These are phyloP conservation scores for Psilocybe mexicana DNA, from an alignment of 1,284 basidiomycete genomes.

Conservation along the genomic window DNA sequence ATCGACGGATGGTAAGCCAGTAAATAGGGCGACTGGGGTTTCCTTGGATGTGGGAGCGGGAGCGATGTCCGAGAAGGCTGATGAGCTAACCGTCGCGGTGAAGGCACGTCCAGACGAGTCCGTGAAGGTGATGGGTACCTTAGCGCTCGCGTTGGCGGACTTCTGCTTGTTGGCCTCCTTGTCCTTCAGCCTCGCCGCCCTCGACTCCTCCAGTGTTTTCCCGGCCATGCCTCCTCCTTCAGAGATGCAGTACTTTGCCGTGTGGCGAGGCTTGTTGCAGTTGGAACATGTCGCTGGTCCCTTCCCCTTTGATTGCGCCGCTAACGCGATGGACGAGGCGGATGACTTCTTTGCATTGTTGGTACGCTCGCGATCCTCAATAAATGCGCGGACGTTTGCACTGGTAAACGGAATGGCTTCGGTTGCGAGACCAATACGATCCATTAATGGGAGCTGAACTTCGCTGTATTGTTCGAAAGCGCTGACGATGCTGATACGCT, in stretches of 20 bases:
- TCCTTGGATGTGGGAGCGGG: too few species aligned
- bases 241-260: constrained; percentile 7
- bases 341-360: not conserved
- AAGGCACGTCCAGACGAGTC: too few species aligned
- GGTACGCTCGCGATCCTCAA: not conserved
- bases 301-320: not conserved
- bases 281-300: not conserved
- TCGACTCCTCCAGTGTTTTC: constrained; percentile 9
- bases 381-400: not conserved
- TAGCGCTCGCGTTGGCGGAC: not conserved
- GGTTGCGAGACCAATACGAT: not conserved
- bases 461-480: not conserved
- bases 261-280: constrained; percentile 1
- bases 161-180: not conserved
- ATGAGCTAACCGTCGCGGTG: too few species aligned
- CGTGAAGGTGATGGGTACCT: not conserved
- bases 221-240: constrained; percentile 13
- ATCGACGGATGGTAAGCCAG: not conserved
- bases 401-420: not conserved
- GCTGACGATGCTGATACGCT: not conserved
- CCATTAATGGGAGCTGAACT: constrained; percentile 1
- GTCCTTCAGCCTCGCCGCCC: constrained; percentile 1
- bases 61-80: too few species aligned
- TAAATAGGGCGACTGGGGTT: not conserved
- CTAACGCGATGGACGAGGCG: not conserved